Evolutionary conservation across 495 filamentous ascomycete genomes (phyloP).

Genomic region (Penicillium canescens): DNA sequence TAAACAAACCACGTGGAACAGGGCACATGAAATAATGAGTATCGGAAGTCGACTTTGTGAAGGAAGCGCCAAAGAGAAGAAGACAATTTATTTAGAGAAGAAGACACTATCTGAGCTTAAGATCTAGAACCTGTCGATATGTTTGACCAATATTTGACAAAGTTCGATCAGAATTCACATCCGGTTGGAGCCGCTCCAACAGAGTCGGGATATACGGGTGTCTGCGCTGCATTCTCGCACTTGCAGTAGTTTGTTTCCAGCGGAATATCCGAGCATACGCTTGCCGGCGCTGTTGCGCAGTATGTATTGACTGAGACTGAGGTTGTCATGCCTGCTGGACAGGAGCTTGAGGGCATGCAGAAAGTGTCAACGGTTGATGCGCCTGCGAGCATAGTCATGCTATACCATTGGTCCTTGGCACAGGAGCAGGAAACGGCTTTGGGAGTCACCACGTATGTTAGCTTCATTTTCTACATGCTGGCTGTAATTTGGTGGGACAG

Average conservation of each 20-base stretch:
- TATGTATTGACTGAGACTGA: not conserved
- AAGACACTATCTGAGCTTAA: no score
- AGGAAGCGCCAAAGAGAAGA: no score
- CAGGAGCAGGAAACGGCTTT: constrained; percentile 26
- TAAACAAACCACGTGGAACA: no score
- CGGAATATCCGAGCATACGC: not conserved
- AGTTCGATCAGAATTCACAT: not conserved
- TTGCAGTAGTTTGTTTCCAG: not conserved
- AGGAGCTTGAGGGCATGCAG: constrained; percentile 27
- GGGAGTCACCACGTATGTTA: not conserved
- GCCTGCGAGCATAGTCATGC: constrained; percentile 12
- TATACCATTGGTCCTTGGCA: constrained; percentile 25
- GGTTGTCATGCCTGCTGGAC: constrained; percentile 11
- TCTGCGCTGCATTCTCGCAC: not conserved
- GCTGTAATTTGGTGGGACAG: no score
- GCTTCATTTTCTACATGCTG: not conserved
- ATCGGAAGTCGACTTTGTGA: no score
- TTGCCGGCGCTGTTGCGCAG: constrained; percentile 3
- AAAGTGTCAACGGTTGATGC: constrained; percentile 15
- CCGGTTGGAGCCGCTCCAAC: no score
- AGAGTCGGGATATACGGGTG: not conserved
- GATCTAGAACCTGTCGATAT: no score
- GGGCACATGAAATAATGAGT: no score
- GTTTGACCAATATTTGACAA: no score
- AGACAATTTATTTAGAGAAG: no score